Percentiles rank a stretch among this genome's conserved stretches.
These are phyloP conservation scores for Geosmithia putterillii DNA, from an alignment of 2,329 filamentous ascomycete genomes.

Conservation along the genomic window DNA sequence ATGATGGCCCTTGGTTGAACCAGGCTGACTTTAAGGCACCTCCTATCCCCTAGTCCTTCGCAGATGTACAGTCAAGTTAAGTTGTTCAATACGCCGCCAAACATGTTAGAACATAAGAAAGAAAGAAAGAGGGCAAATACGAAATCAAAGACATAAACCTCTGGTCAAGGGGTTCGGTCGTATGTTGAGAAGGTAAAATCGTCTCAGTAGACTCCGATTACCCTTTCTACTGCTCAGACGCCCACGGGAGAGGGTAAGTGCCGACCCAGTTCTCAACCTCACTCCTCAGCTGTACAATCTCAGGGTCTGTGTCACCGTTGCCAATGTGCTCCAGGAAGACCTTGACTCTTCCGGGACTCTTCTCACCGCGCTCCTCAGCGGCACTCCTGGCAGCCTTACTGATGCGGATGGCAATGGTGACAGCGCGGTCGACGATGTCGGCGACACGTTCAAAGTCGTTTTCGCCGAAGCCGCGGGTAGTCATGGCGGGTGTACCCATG, in stretches of 20 bases:
- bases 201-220: neutral
- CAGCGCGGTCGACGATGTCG: conserved; percentile 73
- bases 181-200: neutral
- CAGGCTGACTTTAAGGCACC: neutral
- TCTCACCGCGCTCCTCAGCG: conserved; percentile 55
- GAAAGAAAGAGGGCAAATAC: neutral
- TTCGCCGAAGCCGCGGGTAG: conserved; percentile 81
- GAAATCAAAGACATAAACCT: neutral
- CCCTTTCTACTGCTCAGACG: conserved; percentile 18
- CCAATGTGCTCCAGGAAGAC: conserved; percentile 57
- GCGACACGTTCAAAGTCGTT: conserved; percentile 81
- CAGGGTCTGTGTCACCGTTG: conserved; percentile 52
- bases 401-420: conserved; percentile 64
- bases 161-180: too few relatives aligned
- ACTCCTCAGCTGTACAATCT: conserved; percentile 60
- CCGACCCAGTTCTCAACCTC: conserved; percentile 73
- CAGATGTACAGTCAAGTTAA: conserved; percentile 1
- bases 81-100: neutral
- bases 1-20: conserved; percentile 1
- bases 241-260: conserved; percentile 62
- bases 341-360: conserved; percentile 51
- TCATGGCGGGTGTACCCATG: conserved; percentile 96
- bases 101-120: neutral
- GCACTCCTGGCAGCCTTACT: conserved; percentile 60
- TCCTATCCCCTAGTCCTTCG: neutral